These are phyloP conservation scores for Shiraia bambusicola DNA, from an alignment of 2,329 filamentous ascomycete species.

Conservation along the genomic window DNA sequence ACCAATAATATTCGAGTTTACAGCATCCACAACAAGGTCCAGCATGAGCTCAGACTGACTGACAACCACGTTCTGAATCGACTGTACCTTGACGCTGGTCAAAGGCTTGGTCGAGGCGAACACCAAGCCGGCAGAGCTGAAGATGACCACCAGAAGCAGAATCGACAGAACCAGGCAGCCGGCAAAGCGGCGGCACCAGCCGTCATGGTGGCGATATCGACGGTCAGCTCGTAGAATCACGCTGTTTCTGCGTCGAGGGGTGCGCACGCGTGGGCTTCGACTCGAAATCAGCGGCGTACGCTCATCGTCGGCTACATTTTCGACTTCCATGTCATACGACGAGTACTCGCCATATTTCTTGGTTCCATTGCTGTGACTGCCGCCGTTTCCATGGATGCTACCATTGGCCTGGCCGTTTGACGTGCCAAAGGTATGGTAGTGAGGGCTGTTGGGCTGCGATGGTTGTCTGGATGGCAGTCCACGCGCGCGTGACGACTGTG, in stretches of 20 bases:
- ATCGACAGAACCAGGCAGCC: slow-evolving; percentile 83
- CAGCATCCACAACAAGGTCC: slow-evolving; percentile 80
- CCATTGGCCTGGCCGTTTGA: slow-evolving; percentile 22
- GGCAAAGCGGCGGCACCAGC: slow-evolving; percentile 72
- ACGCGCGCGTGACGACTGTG: slow-evolving; percentile 66
- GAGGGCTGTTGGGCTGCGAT: slow-evolving; percentile 68
- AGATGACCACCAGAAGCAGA: slow-evolving; percentile 76
- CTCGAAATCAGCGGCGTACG: slow-evolving; percentile 75
- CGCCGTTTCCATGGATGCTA: too few relatives aligned
- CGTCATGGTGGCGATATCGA: slow-evolving; percentile 56
- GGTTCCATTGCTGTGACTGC: slow-evolving; percentile 28
- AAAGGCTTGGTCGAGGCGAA: slow-evolving; percentile 90
- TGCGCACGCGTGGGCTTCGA: slow-evolving; percentile 57
- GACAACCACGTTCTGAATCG: slow-evolving; percentile 85
- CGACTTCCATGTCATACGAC: slow-evolving; percentile 79
- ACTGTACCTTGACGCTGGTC: slow-evolving; percentile 72
- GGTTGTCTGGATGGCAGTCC: slow-evolving; percentile 61
- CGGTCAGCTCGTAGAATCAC: slow-evolving; percentile 70
- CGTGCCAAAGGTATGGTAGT: slow-evolving; percentile 51
- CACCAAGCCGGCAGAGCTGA: slow-evolving; percentile 85
- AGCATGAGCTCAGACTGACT: slow-evolving; percentile 95
- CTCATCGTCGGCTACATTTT: slow-evolving; percentile 79
- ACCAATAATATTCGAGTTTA: slow-evolving; percentile 91
- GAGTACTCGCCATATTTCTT: slow-evolving; percentile 65
- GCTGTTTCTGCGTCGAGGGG: slow-evolving; percentile 55